These are phyloP conservation scores for Exsudoporus frostii DNA, from an alignment of 768 basidiomycete species.

Conservation along the genomic window DNA sequence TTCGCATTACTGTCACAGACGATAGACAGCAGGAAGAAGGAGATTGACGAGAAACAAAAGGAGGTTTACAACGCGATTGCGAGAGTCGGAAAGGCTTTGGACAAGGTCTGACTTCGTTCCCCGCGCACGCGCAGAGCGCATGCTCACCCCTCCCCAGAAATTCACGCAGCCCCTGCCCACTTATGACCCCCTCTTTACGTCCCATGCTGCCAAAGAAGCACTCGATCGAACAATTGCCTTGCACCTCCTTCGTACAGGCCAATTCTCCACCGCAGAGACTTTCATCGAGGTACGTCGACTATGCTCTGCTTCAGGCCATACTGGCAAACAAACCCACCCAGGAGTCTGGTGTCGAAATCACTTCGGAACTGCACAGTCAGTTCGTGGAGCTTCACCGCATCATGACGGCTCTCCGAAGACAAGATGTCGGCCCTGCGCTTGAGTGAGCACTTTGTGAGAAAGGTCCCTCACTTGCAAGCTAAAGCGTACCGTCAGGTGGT, in stretches of 20 bases:
- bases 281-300: constrained; percentile 59
- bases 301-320: not conserved
- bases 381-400: constrained; percentile 74
- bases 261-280: constrained; percentile 71
- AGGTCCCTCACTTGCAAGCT: not conserved
- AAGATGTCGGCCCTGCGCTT: constrained; percentile 76
- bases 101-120: constrained; percentile 62
- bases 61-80: constrained; percentile 78
- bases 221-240: constrained; percentile 69
- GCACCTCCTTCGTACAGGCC: constrained; percentile 79
- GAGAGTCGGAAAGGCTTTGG: constrained; percentile 80
- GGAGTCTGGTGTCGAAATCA: constrained; percentile 66
- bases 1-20: constrained; percentile 50
- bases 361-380: constrained; percentile 46
- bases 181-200: constrained; percentile 65
- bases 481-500: constrained; percentile 61
- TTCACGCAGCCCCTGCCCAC: constrained; percentile 59
- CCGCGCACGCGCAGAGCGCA: not conserved
- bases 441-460: constrained; percentile 43
- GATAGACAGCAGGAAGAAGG: constrained; percentile 74
- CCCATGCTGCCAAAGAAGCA: constrained; percentile 53
- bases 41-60: constrained; percentile 85
- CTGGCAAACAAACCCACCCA: constrained; percentile 24
- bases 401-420: constrained; percentile 58
- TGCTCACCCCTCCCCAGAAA: constrained; percentile 42